Evolutionary conservation across 345 rosid genomes (phyloP), one percentile per base, ranked within the genome.

Genomic region (Lumnitzera racemosa): DNA sequence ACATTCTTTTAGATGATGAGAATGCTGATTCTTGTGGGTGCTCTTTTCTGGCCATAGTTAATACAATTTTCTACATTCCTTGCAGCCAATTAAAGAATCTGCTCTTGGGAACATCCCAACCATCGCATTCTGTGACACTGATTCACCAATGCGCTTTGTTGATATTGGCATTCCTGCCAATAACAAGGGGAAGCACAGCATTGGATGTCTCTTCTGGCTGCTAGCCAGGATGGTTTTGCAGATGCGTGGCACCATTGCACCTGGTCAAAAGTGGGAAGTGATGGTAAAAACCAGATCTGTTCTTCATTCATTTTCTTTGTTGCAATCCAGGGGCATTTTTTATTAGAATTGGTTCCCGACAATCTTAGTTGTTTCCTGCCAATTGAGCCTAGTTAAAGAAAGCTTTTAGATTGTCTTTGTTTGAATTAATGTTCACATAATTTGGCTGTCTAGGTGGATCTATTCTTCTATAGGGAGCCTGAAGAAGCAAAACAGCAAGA

Each of bases 161-260:
- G 98, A 92, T 68, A 83, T 92, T 7, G 97, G 98, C 24, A 92
- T 92, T 72, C 98, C 98, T 0, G 89, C 98, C 49, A 92, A 89
- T 59, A 92, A 92, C 83, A 92, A 92, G 73, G 98, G 98, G 16
- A 92, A 92, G 69, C 96, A 92, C 78, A 83, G 94, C 75, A 92
- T 89, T 61, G 98, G 98, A 0, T 91, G 98, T 46, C 80, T 91
- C 20, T 91, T 91, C 77, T 89, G 98, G 98, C 82, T 92, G 51
- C 75, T 92, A 68, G 96, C 96, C 13, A 85, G 96, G 55, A 92
- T 92, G 98, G 98, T 92, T 55, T 81, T 85, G 55, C 96, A 92
- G 68, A 92, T 92, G 98, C 96, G 98, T 17, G 96, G 98, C 51
- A 80, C 90, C 54, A 87, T 92, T 67, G 80, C 80, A 3, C 89